These are phyloP conservation scores for Saprolegnia diclina DNA, from an alignment of 352 stramenopile genomes.

Conservation along the genomic window DNA sequence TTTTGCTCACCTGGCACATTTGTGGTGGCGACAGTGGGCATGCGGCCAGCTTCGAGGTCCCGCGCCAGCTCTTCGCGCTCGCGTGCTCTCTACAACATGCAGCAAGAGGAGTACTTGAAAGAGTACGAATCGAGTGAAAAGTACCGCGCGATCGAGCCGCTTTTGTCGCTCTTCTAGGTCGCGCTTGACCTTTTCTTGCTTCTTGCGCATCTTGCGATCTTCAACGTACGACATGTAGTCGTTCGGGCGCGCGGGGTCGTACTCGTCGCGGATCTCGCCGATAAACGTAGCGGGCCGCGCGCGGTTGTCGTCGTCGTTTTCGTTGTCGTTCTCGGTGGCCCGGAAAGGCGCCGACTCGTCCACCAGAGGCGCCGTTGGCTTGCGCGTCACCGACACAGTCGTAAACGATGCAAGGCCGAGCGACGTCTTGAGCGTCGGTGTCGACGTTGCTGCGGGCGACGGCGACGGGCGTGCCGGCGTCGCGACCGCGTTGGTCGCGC, in stretches of 20 bases:
- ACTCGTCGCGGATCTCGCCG: constrained; percentile 70
- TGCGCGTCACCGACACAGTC: constrained; percentile 48
- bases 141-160: constrained; percentile 63
- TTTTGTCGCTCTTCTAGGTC: constrained; percentile 71
- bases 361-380: constrained; percentile 16
- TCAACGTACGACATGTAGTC: constrained; percentile 87
- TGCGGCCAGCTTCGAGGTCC: constrained; percentile 60
- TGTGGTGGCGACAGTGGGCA: constrained; percentile 38
- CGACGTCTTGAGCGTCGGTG: constrained; percentile 22
- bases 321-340: background rate
- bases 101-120: background rate
- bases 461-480: background rate
- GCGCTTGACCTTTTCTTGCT: constrained; percentile 75
- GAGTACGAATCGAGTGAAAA: background rate
- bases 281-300: constrained; percentile 28
- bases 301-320: constrained; percentile 5
- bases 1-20: constrained; percentile 28
- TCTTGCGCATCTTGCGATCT: constrained; percentile 60
- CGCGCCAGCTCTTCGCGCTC: constrained; percentile 65
- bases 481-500: background rate
- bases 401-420: constrained; percentile 47
- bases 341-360: background rate
- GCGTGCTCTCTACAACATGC: constrained; percentile 46
- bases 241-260: constrained; percentile 81
- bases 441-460: constrained; percentile 5